A percentile compares a stretch with the other conserved stretches of the same genome.
Evolutionary conservation across 148 eudicot genomes (phyloP).

Genomic region (Euryodendron excelsum): DNA sequence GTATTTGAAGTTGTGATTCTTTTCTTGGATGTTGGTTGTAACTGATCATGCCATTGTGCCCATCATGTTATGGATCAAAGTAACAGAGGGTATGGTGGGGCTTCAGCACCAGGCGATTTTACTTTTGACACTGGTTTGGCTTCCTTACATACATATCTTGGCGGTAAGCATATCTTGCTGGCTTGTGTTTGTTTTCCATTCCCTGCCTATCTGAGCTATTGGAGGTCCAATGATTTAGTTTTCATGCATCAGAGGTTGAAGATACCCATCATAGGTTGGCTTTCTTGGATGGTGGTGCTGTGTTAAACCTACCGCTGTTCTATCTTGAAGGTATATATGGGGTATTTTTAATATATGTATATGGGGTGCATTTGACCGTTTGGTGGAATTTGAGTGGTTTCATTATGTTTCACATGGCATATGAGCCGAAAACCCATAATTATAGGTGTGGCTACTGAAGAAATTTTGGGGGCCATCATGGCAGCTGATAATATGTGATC

Average conservation of each 20-base stretch:
- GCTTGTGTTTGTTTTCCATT: background rate
- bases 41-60: constrained; percentile 2
- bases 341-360: too few relatives aligned
- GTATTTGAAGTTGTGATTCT: too few relatives aligned
- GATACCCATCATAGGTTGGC: constrained; percentile 75
- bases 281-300: constrained; percentile 77
- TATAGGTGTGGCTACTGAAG: background rate
- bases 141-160: constrained; percentile 86
- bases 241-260: constrained; percentile 70
- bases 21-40: too few relatives aligned
- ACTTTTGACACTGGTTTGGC: constrained; percentile 65
- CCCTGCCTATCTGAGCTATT: constrained; percentile 9
- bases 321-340: constrained; percentile 71
- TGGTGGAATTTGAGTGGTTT: background rate
- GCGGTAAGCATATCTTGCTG: constrained; percentile 55
- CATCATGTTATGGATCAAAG: constrained; percentile 30
- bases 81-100: constrained; percentile 36
- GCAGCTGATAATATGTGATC: background rate
- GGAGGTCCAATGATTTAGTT: constrained; percentile 13
- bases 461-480: background rate
- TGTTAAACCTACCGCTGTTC: constrained; percentile 64
- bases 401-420: background rate
- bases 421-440: background rate
- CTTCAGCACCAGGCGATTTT: constrained; percentile 38
- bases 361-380: background rate